Base-by-base conservation (phyloP, 1,139 yeast species). In the Blastobotrys illinoisensis region DNA sequence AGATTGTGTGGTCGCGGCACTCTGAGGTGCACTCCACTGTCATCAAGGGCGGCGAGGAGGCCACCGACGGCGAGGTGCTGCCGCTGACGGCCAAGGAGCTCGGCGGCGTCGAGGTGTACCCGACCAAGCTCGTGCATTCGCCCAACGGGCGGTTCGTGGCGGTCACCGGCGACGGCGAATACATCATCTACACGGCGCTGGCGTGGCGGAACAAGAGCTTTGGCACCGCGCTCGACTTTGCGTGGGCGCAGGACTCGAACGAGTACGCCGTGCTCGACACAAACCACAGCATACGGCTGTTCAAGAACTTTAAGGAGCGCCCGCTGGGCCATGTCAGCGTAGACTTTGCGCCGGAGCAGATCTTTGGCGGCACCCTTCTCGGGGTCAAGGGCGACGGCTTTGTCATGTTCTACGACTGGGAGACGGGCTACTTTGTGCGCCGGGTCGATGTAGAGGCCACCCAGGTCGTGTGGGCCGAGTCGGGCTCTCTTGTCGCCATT, bases 141-240 rank as follows among this genome's bases (percentile, higher is more conserved):
- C 98, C 98, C 59, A 93, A 95, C 69, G 99, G 99, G 58, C 84
- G 97, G 72, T 93, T 88, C 70, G 98, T 91, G 45, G 87, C 98
- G 23, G 97, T 93, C 50, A 87, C 95, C 56, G 99, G 99, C 67
- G 99, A 95, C 74, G 98, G 97, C 58, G 99, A 93, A 73, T 93
- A 89, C 71, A 89, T 93, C 65, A 86, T 95, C 55, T 95, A 93
- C 74, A 90, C 98, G 6, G 95, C 99, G 1, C 80, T 95, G 66
- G 98, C 98, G 1, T 93, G 99, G 99, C 83, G 99, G 75, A 90
- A 95, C 64, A 93, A 90, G 74, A 81, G 91, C 51, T 93, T 88
- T 71, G 99, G 98, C 60, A 80, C 83, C 56, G 97, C 96, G 14
- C 75, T 83, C 56, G 97, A 90, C 67, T 90, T 95, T 71, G 96